These are phyloP conservation scores for Didymella glomerata DNA, from an alignment of 2,329 filamentous ascomycete species.

Conservation along the genomic window DNA sequence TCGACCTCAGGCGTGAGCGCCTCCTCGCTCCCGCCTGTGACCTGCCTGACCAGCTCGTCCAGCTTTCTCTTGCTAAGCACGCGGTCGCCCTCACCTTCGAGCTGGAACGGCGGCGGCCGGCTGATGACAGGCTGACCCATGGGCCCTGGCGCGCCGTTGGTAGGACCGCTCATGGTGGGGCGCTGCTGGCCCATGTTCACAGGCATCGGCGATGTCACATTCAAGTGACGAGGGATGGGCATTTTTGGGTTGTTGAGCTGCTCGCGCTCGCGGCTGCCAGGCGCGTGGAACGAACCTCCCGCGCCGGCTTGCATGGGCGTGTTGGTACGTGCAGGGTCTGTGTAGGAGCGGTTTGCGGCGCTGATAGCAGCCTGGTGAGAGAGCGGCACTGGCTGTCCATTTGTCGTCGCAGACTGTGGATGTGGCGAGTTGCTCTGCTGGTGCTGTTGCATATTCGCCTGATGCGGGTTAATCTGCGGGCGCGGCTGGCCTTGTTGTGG, in stretches of 20 bases:
- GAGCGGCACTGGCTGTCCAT: slow-evolving; percentile 50
- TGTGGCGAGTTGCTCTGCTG: slow-evolving; percentile 51
- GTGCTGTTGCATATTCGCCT: slow-evolving; percentile 44
- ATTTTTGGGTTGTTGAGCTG: slow-evolving; percentile 69
- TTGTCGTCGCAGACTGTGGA: slow-evolving; percentile 46
- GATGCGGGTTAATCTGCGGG: slow-evolving; percentile 50
- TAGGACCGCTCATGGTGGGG: slow-evolving; percentile 83
- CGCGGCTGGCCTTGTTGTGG: slow-evolving; percentile 42
- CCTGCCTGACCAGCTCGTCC: slow-evolving; percentile 92
- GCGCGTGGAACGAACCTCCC: slow-evolving; percentile 42
- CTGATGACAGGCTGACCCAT: slow-evolving; percentile 87
- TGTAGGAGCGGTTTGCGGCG: slow-evolving; percentile 53
- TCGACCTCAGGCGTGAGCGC: slow-evolving; percentile 90
- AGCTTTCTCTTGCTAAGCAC: slow-evolving; percentile 98
- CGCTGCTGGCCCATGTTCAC: slow-evolving; percentile 76
- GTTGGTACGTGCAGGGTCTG: slow-evolving; percentile 45
- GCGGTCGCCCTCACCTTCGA: slow-evolving; percentile 90
- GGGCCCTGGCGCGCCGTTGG: slow-evolving; percentile 78
- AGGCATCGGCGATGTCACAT: slow-evolving; percentile 74
- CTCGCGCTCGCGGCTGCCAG: slow-evolving; percentile 49
- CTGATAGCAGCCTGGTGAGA: slow-evolving; percentile 57
- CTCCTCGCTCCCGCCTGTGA: slow-evolving; percentile 84
- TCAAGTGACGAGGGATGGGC: slow-evolving; percentile 83
- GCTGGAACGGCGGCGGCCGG: slow-evolving; percentile 81
- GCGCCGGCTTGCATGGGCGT: slow-evolving; percentile 47